Percentiles rank a stretch among this genome's conserved stretches.
These are phyloP conservation scores for Boletus holoroseus DNA, from an alignment of 1,284 basidiomycete genomes.

Conservation along the genomic window DNA sequence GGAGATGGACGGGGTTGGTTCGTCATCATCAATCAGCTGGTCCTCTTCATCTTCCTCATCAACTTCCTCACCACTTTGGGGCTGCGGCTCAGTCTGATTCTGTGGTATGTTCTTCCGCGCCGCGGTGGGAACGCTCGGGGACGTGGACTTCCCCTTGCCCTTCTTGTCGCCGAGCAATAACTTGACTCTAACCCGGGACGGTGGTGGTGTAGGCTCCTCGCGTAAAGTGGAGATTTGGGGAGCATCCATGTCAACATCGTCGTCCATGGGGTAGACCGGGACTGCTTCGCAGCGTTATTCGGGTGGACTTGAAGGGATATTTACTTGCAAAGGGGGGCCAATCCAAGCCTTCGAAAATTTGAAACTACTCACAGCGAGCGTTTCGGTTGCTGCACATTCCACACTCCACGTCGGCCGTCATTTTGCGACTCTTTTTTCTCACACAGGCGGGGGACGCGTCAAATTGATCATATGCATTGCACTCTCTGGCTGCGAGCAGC, in stretches of 20 bases:
- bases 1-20: constrained; percentile 29
- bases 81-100: constrained; percentile 21
- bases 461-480: no score
- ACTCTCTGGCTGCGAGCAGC: background rate
- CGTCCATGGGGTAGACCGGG: constrained; percentile 34
- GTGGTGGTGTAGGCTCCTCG: constrained; percentile 64
- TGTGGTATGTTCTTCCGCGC: constrained; percentile 23
- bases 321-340: constrained; percentile 2
- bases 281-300: background rate
- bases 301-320: background rate
- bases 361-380: constrained; percentile 1
- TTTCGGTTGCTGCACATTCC: constrained; percentile 2
- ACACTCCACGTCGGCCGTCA: constrained; percentile 2
- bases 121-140: constrained; percentile 28
- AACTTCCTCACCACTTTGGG: constrained; percentile 36
- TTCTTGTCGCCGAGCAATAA: constrained; percentile 46
- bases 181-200: constrained; percentile 46
- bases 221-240: constrained; percentile 71
- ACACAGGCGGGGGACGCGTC: constrained; percentile 2
- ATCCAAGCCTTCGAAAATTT: background rate
- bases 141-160: constrained; percentile 30
- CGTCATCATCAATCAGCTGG: constrained; percentile 68
- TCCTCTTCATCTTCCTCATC: constrained; percentile 72
- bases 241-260: constrained; percentile 67
- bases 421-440: constrained; percentile 11